Base-by-base conservation (phyloP, 345 rosid species). In the Cardamine resedifolia region DNA sequence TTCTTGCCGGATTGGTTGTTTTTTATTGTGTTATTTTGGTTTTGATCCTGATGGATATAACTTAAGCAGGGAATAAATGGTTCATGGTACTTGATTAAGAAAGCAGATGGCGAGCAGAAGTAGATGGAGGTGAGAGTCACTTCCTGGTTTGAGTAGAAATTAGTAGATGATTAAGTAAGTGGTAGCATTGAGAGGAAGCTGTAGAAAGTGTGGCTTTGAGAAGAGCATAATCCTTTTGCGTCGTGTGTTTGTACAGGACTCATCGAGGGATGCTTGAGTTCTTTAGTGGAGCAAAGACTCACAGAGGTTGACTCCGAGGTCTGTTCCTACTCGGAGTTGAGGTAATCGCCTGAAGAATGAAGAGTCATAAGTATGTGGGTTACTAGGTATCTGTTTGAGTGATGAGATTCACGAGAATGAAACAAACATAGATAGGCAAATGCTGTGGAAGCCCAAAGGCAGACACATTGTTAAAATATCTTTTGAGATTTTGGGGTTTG, bases 101-200 rank as follows among this genome's bases (percentile, higher is more conserved):
- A 71, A 71, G 68, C 51, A 49, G 30, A 18, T 26, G 49, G 49
- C 68, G 74, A 61, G 48, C 47, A 75, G 70, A 79, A 81, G 70
- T 55, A 30, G 47, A 76, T 75, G 81, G 80, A 84, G 81, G 77
- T 78, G 69, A 78, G 71, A 58, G 74, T 64, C 64, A 72, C 73
- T 72, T 71, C 69, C 73, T 79, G 80, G 78, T 87, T 83, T 87
- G 71, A 62, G 72, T 87, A 88, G 80, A 80, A 51, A 31, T 11
- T 88, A 87, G 85, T 85, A 84, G 88, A 77, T 84, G 76, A 81
- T 80, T 78, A 78, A 27, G 75, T 82, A 81, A 81, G 28, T 80
- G 78, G 79, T 79, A 82, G 82, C 28, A 20, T 31, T 4, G 11
- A 50, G 48, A 30, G 15, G 70, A 26, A 63, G 76, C 63, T 21